Evolutionary conservation across 83 land plant genomes (phyloP).

Genomic region (Picea mariana): DNA sequence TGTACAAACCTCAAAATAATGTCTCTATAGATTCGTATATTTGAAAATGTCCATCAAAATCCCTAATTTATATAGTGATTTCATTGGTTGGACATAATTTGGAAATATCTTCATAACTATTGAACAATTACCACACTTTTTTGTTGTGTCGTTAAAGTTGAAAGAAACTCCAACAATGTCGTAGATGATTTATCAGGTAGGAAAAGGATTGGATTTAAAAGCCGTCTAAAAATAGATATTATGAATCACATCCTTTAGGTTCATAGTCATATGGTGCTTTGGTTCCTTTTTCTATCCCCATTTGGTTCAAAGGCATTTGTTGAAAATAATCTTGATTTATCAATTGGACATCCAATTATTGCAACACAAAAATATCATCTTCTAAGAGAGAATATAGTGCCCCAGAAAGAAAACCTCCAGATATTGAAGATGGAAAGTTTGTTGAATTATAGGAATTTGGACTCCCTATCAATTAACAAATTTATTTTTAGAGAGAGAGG

Average conservation of each 20-base stretch:
- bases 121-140: conserved; percentile 5
- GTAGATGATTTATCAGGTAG: background rate
- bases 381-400: too few relatives aligned
- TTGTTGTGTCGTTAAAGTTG: conserved; percentile 12
- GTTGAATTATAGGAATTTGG: background rate
- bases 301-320: background rate
- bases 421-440: background rate
- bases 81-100: conserved; percentile 12
- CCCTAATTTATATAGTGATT: background rate
- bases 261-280: background rate
- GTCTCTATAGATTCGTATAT: too few relatives aligned
- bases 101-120: background rate
- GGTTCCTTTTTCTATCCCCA: conserved; percentile 13
- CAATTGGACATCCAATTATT: too few relatives aligned
- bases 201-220: background rate
- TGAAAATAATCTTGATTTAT: too few relatives aligned
- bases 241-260: background rate
- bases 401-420: background rate
- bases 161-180: background rate
- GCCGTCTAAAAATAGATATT: background rate
- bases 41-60: too few relatives aligned
- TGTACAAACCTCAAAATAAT: too few relatives aligned
- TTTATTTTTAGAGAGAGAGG: conserved; percentile 5
- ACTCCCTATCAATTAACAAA: conserved; percentile 2
- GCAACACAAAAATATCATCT: too few relatives aligned